Evolutionary conservation across 2,329 filamentous ascomycete genomes (phyloP).

Genomic region (Bipolaris cookei): DNA sequence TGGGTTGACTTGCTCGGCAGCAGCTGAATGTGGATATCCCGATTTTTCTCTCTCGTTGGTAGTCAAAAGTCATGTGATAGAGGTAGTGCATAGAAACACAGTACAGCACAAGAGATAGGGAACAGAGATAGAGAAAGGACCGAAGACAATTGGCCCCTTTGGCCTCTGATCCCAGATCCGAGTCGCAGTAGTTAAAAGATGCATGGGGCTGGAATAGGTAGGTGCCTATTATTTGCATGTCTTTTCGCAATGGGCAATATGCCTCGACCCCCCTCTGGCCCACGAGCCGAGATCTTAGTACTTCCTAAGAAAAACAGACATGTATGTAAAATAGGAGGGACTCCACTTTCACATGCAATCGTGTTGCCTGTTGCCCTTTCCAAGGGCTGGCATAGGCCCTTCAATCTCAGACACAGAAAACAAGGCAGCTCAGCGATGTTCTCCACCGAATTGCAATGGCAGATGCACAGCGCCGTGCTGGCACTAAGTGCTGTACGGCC

Average conservation of each 20-base stretch:
- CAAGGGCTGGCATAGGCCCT: conserved; percentile 2
- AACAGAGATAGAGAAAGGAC: not conserved
- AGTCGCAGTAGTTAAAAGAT: not conserved
- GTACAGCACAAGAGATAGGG: not conserved
- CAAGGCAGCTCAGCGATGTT: conserved; percentile 10
- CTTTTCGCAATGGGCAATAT: not conserved
- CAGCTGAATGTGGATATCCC: conserved; percentile 11
- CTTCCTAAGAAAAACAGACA: not conserved
- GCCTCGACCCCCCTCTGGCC: not conserved
- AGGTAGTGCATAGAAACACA: not conserved
- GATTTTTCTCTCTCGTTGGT: not conserved
- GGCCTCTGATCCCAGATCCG: not conserved
- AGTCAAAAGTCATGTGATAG: conserved; percentile 7
- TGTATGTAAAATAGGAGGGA: not conserved
- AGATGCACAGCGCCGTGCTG: conserved; percentile 13
- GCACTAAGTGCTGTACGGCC: conserved; percentile 8
- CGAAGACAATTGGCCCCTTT: not conserved
- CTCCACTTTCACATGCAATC: conserved; percentile 30
- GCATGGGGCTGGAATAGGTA: not conserved
- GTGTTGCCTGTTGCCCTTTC: not conserved
- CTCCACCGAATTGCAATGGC: conserved; percentile 11
- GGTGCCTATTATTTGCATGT: not conserved
- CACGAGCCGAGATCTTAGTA: not conserved
- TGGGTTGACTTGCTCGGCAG: conserved; percentile 8
- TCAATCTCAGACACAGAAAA: conserved; percentile 9